These are phyloP conservation scores for barley (Hordeum vulgare) DNA, from an alignment of 176 grass and related monocot genomes.

Conservation along the genomic window DNA sequence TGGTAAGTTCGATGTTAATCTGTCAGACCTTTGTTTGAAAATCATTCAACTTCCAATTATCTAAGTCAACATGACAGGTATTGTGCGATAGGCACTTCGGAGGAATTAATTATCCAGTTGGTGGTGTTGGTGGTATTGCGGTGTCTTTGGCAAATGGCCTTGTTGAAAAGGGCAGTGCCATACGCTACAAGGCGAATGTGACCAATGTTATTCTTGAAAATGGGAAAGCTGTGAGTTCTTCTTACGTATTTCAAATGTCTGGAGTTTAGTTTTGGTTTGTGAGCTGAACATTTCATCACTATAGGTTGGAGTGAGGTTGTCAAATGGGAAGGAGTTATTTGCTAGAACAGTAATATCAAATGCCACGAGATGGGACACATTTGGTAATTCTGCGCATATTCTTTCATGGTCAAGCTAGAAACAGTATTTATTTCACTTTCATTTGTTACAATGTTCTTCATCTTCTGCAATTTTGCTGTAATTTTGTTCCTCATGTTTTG, in stretches of 20 bases:
- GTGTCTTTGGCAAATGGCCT: conserved; percentile 79
- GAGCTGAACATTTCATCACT: conserved; percentile 9
- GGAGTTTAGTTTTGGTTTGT: conserved; percentile 2
- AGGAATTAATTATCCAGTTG: conserved; percentile 92
- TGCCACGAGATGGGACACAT: conserved; percentile 99
- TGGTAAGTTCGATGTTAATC: conserved; percentile 52
- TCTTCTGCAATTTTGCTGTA: not conserved
- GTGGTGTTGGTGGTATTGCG: conserved; percentile 84
- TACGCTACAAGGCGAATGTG: conserved; percentile 79
- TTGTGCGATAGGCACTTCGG: conserved; percentile 96
- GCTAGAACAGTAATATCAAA: conserved; percentile 89
- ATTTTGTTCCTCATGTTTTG: not conserved
- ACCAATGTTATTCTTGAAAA: conserved; percentile 80
- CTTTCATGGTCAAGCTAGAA: conserved; percentile 2
- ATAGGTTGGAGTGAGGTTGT: conserved; percentile 76
- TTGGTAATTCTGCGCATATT: conserved; percentile 48
- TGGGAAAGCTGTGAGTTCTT: conserved; percentile 81
- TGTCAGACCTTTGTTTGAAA: not conserved
- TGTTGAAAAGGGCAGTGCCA: conserved; percentile 73
- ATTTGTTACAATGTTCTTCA: conserved; percentile 5
- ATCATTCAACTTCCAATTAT: conserved; percentile 25
- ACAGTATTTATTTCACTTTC: not conserved
- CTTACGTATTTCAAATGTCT: conserved; percentile 12
- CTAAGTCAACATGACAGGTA: conserved; percentile 53
- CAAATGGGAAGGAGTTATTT: conserved; percentile 84